A percentile compares a stretch with the other conserved stretches of the same genome.
Evolutionary conservation across 2,329 filamentous ascomycete species (phyloP).

Genomic region (Pseudogymnoascus sp.): DNA sequence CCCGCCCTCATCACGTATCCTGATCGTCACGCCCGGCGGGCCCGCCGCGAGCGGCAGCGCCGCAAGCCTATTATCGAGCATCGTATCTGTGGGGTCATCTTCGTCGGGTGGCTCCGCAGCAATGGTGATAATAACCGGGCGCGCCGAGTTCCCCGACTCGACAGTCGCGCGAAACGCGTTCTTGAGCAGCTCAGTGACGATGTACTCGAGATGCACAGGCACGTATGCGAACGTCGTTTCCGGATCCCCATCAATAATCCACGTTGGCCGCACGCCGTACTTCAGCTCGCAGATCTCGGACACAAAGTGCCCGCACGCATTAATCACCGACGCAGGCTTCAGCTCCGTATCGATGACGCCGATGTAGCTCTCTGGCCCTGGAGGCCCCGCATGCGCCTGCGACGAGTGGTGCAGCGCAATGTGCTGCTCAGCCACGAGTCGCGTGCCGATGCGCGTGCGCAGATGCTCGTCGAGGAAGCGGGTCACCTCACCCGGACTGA

Average conservation of each 20-base stretch:
- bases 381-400: conserved; percentile 56
- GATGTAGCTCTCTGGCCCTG: conserved; percentile 61
- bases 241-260: conserved; percentile 76
- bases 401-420: conserved; percentile 76
- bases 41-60: conserved; percentile 54
- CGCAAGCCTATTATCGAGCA: conserved; percentile 19
- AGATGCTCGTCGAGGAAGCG: conserved; percentile 89
- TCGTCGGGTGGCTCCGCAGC: conserved; percentile 46
- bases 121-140: conserved; percentile 87
- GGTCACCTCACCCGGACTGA: conserved; percentile 74
- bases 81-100: not conserved
- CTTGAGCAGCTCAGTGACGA: conserved; percentile 91
- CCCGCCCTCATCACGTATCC: conserved; percentile 90
- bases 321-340: conserved; percentile 70
- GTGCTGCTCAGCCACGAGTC: conserved; percentile 92
- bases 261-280: conserved; percentile 76
- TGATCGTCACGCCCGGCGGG: conserved; percentile 81
- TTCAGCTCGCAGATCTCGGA: conserved; percentile 95
- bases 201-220: conserved; percentile 94
- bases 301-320: conserved; percentile 80
- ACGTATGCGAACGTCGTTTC: conserved; percentile 88
- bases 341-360: conserved; percentile 92
- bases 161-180: conserved; percentile 93
- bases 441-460: conserved; percentile 84
- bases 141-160: conserved; percentile 67